A percentile compares a stretch with the other conserved stretches of the same genome.
phyloP scores from a whole-genome alignment of 2,329 filamentous ascomycete genomes.

The Coniochaeta ligniaria region DNA sequence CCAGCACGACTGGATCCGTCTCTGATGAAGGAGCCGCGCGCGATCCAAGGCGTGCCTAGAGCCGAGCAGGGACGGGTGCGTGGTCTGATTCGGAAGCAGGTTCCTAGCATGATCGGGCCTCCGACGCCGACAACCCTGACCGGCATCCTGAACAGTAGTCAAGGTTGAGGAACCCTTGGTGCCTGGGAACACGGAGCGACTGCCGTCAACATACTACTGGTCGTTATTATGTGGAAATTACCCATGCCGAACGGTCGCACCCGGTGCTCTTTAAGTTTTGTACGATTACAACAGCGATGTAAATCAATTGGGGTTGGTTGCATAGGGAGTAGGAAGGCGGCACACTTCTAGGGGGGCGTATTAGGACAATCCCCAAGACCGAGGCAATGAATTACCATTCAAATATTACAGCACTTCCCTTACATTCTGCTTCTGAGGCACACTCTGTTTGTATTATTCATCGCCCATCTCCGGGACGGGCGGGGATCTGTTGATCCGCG shows the following conservation, averaged over 20 bases:
- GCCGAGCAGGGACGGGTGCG: slow-evolving; percentile 43
- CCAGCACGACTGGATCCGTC: slow-evolving; percentile 79
- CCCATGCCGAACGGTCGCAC: not conserved
- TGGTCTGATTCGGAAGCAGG: slow-evolving; percentile 49
- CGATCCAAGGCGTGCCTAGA: slow-evolving; percentile 79
- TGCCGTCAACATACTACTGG: not conserved
- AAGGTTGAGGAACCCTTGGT: not conserved
- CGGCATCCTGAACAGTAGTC: not conserved
- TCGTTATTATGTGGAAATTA: not conserved
- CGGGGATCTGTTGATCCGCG: too few species aligned
- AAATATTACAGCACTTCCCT: not conserved
- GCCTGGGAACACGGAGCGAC: not conserved
- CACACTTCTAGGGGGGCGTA: not conserved
- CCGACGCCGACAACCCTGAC: slow-evolving; percentile 10
- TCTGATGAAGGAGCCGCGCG: slow-evolving; percentile 85
- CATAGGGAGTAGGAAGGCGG: not conserved
- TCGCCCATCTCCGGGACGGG: too few species aligned
- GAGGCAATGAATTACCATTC: not conserved
- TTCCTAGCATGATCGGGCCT: slow-evolving; percentile 28
- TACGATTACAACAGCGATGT: not conserved
- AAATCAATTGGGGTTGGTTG: not conserved
- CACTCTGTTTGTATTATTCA: too few species aligned
- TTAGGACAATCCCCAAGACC: not conserved
- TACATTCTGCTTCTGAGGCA: too few species aligned
- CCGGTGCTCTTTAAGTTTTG: not conserved